These are phyloP conservation scores for Chaetomium sp. DNA, from an alignment of 2,329 filamentous ascomycete species.

Conservation along the genomic window DNA sequence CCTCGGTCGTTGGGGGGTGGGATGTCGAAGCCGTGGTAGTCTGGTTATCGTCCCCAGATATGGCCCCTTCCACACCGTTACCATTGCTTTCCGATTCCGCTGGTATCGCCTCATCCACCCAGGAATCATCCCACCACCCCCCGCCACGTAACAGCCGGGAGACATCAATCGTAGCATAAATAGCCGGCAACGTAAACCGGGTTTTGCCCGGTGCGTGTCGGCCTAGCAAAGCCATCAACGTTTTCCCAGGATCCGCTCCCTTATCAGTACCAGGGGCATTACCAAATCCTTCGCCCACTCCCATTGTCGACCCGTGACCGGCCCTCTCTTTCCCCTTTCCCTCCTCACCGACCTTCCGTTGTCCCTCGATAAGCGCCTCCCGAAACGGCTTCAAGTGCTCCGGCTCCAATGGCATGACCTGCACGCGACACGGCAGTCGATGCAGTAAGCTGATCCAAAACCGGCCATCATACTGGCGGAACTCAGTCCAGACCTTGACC, in stretches of 20 bases:
- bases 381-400: slow-evolving; percentile 44
- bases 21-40: too few species aligned
- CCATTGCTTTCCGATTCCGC: neutral
- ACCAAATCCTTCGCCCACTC: slow-evolving; percentile 20
- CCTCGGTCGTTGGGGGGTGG: too few species aligned
- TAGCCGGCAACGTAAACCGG: slow-evolving; percentile 48
- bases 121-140: slow-evolving; percentile 14
- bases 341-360: neutral
- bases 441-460: slow-evolving; percentile 51
- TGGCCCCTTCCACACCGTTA: neutral
- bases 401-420: slow-evolving; percentile 40
- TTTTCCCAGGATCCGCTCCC: slow-evolving; percentile 17
- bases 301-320: neutral
- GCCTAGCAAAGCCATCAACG: slow-evolving; percentile 39
- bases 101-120: neutral
- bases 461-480: slow-evolving; percentile 51
- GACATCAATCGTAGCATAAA: slow-evolving; percentile 41
- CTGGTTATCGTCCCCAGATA: too few species aligned
- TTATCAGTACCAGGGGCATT: too few species aligned
- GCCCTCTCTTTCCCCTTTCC: neutral
- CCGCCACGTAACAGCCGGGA: slow-evolving; percentile 15
- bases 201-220: slow-evolving; percentile 48
- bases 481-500: slow-evolving; percentile 28
- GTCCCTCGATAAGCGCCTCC: slow-evolving; percentile 31
- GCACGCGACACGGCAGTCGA: slow-evolving; percentile 36